Conservation (phyloP, 2,329 filamentous ascomycete genomes). For the Aspergillus oerlinghausenensis region DNA sequence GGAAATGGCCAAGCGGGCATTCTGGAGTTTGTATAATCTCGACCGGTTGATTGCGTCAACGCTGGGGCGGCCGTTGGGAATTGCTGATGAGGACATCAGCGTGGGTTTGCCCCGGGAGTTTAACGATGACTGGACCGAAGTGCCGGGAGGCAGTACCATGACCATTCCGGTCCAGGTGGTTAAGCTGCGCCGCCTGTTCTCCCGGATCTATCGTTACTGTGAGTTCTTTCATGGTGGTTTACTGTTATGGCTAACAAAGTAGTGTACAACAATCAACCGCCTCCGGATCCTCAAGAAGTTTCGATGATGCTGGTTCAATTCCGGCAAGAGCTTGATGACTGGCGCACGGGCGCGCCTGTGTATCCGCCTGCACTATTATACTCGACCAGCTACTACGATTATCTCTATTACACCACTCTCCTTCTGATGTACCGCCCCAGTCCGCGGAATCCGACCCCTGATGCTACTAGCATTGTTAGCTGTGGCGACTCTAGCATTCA, state of each 20-base stretch:
- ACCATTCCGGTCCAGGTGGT: slow-evolving; percentile 37
- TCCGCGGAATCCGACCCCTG: slow-evolving; percentile 33
- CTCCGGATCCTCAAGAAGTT: slow-evolving; percentile 24
- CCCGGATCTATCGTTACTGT: slow-evolving; percentile 37
- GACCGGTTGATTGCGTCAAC: slow-evolving; percentile 39
- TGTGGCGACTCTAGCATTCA: slow-evolving; percentile 37
- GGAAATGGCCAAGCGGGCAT: slow-evolving; percentile 40
- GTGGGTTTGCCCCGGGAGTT: slow-evolving; percentile 35
- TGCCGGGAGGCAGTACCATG: slow-evolving; percentile 32
- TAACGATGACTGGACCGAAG: slow-evolving; percentile 37
- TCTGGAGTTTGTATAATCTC: slow-evolving; percentile 43
- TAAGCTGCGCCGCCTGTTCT: slow-evolving; percentile 34
- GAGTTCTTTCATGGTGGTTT: slow-evolving; percentile 7
- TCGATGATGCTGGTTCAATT: slow-evolving; percentile 26
- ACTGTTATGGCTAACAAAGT: slow-evolving; percentile 3
- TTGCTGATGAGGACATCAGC: slow-evolving; percentile 41
- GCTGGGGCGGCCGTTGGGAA: slow-evolving; percentile 36
- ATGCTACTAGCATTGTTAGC: slow-evolving; percentile 32
- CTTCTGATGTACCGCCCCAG: slow-evolving; percentile 38
- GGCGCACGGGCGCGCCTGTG: slow-evolving; percentile 33
- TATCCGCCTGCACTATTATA: slow-evolving; percentile 35
- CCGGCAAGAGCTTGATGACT: slow-evolving; percentile 35
- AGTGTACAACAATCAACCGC: slow-evolving; percentile 36
- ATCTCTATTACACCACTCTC: slow-evolving; percentile 36
- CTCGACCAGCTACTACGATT: slow-evolving; percentile 40